phyloP scores from a whole-genome alignment of 2,329 filamentous ascomycete genomes.

The Atkinsonella texensis region DNA sequence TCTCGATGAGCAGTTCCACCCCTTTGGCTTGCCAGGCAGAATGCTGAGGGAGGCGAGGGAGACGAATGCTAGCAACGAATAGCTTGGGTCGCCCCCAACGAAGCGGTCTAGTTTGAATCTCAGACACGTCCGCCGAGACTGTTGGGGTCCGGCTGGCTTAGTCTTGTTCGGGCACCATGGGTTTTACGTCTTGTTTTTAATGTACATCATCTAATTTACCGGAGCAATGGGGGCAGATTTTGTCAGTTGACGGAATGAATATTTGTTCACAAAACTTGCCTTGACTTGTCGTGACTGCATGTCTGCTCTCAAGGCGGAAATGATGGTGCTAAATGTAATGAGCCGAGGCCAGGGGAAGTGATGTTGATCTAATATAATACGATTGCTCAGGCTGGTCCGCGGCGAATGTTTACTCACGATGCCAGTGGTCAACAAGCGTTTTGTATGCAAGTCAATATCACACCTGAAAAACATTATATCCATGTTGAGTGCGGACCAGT shows the following conservation, averaged over 20 bases:
- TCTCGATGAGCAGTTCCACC: too few relatives aligned
- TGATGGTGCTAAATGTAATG: background rate
- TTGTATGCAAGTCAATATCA: too few relatives aligned
- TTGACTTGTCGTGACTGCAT: background rate
- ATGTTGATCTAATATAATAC: too few relatives aligned
- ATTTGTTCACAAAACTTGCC: conserved; percentile 4
- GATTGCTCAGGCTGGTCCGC: too few relatives aligned
- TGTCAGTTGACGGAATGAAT: conserved; percentile 8
- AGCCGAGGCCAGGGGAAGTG: background rate
- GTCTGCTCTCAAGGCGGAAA: background rate
- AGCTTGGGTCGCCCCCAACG: too few relatives aligned
- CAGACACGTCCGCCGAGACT: background rate
- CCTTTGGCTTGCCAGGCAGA: too few relatives aligned
- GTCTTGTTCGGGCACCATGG: conserved; percentile 1
- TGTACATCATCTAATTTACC: conserved; percentile 16
- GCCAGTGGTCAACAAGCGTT: too few relatives aligned
- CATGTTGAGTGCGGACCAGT: background rate
- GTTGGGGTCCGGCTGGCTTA: background rate
- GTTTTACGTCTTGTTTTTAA: conserved; percentile 9
- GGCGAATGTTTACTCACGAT: too few relatives aligned
- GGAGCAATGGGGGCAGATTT: conserved; percentile 8
- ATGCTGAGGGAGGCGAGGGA: too few relatives aligned
- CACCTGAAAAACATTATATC: too few relatives aligned
- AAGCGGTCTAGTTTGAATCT: background rate
- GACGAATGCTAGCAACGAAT: too few relatives aligned